A percentile compares a stretch with the other conserved stretches of the same genome.
These are phyloP conservation scores for Penicillium griseofulvum DNA, from an alignment of 2,329 filamentous ascomycete genomes.

Conservation along the genomic window DNA sequence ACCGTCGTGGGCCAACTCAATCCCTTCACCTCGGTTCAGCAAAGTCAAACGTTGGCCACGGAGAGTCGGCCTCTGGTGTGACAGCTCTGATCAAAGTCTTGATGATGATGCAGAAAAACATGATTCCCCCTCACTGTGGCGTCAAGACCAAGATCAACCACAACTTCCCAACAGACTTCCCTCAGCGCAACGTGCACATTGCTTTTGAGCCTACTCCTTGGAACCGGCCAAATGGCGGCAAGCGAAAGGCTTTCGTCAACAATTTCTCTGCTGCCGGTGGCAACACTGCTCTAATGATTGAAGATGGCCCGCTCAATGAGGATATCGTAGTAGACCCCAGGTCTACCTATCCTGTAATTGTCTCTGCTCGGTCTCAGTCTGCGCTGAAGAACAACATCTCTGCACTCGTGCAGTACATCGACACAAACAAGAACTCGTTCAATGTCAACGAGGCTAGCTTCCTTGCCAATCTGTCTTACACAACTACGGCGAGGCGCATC, in stretches of 20 bases:
- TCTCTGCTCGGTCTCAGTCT: conserved; percentile 55
- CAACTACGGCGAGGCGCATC: conserved; percentile 59
- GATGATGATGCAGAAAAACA: conserved; percentile 39
- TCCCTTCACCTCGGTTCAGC: conserved; percentile 62
- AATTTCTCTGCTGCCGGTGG: conserved; percentile 71
- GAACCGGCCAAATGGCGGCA: conserved; percentile 28
- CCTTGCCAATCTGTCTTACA: conserved; percentile 62
- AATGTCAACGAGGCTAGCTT: conserved; percentile 40
- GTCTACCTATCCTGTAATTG: conserved; percentile 56
- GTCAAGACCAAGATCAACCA: conserved; percentile 47
- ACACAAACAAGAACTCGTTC: conserved; percentile 45
- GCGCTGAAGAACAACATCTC: conserved; percentile 57
- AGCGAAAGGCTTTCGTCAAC: conserved; percentile 54
- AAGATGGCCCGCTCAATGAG: conserved; percentile 50
- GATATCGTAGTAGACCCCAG: conserved; percentile 49
- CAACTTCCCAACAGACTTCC: conserved; percentile 45
- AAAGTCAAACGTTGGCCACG: conserved; percentile 65
- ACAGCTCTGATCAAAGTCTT: conserved; percentile 36
- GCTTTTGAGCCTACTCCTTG: conserved; percentile 47
- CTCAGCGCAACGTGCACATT: conserved; percentile 45
- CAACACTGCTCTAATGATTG: conserved; percentile 65
- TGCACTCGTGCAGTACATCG: conserved; percentile 55
- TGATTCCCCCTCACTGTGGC: conserved; percentile 35
- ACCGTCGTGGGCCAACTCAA: conserved; percentile 46
- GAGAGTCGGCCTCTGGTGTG: conserved; percentile 60